Conservation (phyloP, 2,329 filamentous ascomycete genomes). For the Tetracladium maxilliforme region DNA sequence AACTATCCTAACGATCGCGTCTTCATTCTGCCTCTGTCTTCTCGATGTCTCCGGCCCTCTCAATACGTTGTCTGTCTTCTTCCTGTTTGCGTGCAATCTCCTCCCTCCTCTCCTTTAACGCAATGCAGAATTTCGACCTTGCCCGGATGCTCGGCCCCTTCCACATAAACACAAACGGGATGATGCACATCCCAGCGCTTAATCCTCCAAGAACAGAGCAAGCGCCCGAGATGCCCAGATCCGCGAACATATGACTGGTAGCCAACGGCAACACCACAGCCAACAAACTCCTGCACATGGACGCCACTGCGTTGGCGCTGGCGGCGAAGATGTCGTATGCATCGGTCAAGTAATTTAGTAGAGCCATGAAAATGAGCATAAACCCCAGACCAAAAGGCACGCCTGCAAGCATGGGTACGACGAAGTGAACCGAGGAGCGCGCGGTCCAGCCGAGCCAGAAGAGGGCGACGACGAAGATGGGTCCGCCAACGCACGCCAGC, state of each 20-base stretch:
- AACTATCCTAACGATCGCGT: no score
- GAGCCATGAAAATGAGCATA: no score
- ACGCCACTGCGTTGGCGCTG: no score
- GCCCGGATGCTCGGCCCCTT: conserved; percentile 29
- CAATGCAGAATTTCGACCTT: conserved; percentile 31
- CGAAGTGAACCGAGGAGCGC: conserved; percentile 28
- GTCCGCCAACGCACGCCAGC: conserved; percentile 55
- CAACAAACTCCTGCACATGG: no score
- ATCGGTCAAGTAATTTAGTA: no score
- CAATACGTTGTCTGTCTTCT: no score
- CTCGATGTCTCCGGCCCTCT: not conserved
- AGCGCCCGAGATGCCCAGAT: conserved; percentile 14
- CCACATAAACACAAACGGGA: conserved; percentile 34
- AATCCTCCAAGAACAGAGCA: conserved; percentile 32
- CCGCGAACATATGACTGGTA: conserved; percentile 11
- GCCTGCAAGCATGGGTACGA: conserved; percentile 42
- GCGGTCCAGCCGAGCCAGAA: conserved; percentile 51
- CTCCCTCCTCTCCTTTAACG: conserved; percentile 21
- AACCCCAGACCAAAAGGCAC: conserved; percentile 49
- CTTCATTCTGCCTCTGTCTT: no score
- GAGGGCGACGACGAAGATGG: conserved; percentile 38
- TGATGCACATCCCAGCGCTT: conserved; percentile 27
- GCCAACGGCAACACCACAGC: no score
- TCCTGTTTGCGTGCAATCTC: no score
- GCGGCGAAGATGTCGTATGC: conserved; percentile 31